Evolutionary conservation across 805 yeast species (phyloP), one percentile per base, ranked within the genome.

Genomic region (Yamadazyma insecticola): DNA sequence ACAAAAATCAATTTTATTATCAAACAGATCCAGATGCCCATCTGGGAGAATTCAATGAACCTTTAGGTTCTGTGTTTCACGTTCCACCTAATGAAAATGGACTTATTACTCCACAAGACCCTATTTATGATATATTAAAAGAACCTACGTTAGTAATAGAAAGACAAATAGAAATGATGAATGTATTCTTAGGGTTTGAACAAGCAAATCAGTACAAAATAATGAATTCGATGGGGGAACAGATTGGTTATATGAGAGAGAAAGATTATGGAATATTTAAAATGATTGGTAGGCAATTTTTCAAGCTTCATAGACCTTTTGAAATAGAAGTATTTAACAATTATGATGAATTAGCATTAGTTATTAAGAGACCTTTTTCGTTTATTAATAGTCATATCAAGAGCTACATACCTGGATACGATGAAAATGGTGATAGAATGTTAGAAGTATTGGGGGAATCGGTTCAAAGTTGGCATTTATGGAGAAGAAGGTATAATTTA

Each of bases 401-500:
- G 50, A 76, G 82, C 2, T 63, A 73, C 6, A 53, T 81, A 28
- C 94, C 95, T 0, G 71, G 74, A 1, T 55, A 57, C 31, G 63
- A 55, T 35, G 31, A 36, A 5, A 42, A 58, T 22, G 62, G 67
- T 28, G 48, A 60, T 14, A 44, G 58, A 8, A 59, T 66, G 35
- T 56, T 58, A 23, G 75, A 70, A 28, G 60, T 60, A 10, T 62
- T 92, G 13, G 97, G 97, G 1, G 97, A 90, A 53, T 74, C 86
- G 16, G 76, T 83, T 4, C 98, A 92, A 56, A 79, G 82, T 42
- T 92, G 96, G 96, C 97, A 92, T 61, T 64, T 81, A 24, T 89
- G 96, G 96, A 72, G 97, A 51, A 68, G 98, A 36, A 62, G 81
- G 29, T 92, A 92, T 56, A 86, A 89, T 48, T 62, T 92, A 45